These are phyloP conservation scores for Aureobasidium melanogenum DNA, from an alignment of 2,329 filamentous ascomycete species.

Conservation along the genomic window DNA sequence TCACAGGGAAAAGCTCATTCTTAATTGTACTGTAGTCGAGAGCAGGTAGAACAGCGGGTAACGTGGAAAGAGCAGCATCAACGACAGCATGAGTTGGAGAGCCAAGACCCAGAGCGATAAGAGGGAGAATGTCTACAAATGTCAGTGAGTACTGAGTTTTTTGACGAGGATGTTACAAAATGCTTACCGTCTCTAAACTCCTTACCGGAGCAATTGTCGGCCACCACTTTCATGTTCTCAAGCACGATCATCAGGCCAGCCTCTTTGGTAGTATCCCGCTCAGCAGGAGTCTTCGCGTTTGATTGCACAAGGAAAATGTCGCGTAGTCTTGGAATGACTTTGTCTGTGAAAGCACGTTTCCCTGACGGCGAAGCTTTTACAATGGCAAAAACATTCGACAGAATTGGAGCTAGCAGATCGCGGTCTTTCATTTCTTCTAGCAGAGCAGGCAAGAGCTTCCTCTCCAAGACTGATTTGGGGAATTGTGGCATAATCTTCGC, in stretches of 20 bases:
- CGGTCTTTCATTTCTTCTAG: conserved; percentile 91
- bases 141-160: no score
- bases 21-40: conserved; percentile 96
- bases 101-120: conserved; percentile 75
- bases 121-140: conserved; percentile 67
- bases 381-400: conserved; percentile 90
- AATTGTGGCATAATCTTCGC: conserved; percentile 84
- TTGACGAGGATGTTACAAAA: conserved; percentile 23
- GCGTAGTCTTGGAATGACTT: conserved; percentile 73
- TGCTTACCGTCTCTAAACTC: conserved; percentile 80
- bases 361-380: conserved; percentile 68
- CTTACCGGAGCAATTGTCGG: conserved; percentile 75
- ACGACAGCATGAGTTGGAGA: conserved; percentile 83
- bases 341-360: conserved; percentile 71
- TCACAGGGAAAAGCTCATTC: conserved; percentile 88
- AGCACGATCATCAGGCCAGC: conserved; percentile 86
- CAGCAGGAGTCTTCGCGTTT: conserved; percentile 38
- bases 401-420: conserved; percentile 72
- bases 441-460: conserved; percentile 81
- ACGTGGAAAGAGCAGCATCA: conserved; percentile 69
- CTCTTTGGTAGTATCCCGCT: conserved; percentile 76
- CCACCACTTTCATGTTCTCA: conserved; percentile 68
- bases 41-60: conserved; percentile 73
- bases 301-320: conserved; percentile 65
- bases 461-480: conserved; percentile 86